These are phyloP conservation scores for Berkeleyomyces basicola DNA, from an alignment of 2,329 filamentous ascomycete species.

Conservation along the genomic window DNA sequence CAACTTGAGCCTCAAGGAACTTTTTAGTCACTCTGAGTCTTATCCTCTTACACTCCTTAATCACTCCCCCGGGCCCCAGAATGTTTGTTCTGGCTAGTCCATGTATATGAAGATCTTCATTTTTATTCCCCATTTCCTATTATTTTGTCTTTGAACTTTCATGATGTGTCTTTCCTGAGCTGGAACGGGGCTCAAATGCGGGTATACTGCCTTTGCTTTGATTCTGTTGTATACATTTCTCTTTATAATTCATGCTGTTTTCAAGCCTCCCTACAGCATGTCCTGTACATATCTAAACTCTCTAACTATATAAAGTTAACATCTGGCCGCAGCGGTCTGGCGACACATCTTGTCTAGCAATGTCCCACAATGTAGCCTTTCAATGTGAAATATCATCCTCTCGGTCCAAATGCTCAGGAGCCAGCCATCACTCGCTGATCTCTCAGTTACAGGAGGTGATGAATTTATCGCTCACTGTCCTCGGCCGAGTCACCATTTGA, in stretches of 20 bases:
- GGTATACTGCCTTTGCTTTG: neutral
- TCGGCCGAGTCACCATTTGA: neutral
- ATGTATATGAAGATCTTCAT: neutral
- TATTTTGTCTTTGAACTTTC: neutral
- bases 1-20: slow-evolving; percentile 2
- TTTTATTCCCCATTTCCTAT: neutral
- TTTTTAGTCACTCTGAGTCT: neutral
- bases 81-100: neutral
- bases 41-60: neutral
- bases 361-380: too few relatives aligned
- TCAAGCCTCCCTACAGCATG: neutral
- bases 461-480: neutral
- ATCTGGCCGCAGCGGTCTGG: too few relatives aligned
- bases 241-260: neutral
- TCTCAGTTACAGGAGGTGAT: too few relatives aligned
- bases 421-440: too few relatives aligned
- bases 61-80: neutral
- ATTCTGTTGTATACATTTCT: neutral
- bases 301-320: neutral
- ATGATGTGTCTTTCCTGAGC: neutral
- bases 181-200: neutral
- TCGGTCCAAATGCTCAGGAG: too few relatives aligned
- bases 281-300: neutral
- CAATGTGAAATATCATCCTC: too few relatives aligned
- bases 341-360: too few relatives aligned